A percentile compares a stretch with the other conserved stretches of the same genome.
These are phyloP conservation scores for Viola pubescens DNA, from an alignment of 441 rosid genomes.

Conservation along the genomic window DNA sequence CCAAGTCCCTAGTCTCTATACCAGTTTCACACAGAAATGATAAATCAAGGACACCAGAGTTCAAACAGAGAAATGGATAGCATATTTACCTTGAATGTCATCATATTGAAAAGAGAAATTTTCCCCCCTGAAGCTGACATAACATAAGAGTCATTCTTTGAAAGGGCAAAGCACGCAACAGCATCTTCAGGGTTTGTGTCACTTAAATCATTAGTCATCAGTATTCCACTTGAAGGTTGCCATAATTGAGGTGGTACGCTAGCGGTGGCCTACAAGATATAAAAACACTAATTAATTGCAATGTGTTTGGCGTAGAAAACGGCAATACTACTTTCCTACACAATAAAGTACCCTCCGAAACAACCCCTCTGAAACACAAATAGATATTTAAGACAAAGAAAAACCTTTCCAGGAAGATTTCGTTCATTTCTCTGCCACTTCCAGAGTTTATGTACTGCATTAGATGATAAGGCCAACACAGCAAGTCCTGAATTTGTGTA, in stretches of 20 bases:
- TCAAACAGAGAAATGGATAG: slow-evolving; percentile 1
- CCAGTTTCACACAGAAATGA: slow-evolving; percentile 3
- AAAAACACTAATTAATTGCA: slow-evolving; percentile 12
- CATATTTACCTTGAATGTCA: slow-evolving; percentile 64
- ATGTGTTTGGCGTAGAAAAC: slow-evolving; percentile 10
- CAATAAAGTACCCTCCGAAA: not conserved
- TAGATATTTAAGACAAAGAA: not conserved
- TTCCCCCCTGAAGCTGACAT: slow-evolving; percentile 86
- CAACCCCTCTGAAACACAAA: not conserved
- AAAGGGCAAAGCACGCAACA: slow-evolving; percentile 77
- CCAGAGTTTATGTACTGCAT: slow-evolving; percentile 87
- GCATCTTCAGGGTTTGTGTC: slow-evolving; percentile 70
- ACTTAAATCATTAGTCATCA: slow-evolving; percentile 62
- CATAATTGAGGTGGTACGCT: slow-evolving; percentile 55
- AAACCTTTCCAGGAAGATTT: slow-evolving; percentile 43
- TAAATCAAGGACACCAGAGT: not conserved
- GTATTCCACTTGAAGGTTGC: slow-evolving; percentile 69
- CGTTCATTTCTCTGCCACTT: slow-evolving; percentile 73
- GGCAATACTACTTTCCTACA: slow-evolving; percentile 2
- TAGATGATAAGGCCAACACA: slow-evolving; percentile 65
- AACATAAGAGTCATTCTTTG: slow-evolving; percentile 81
- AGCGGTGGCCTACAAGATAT: slow-evolving; percentile 49
- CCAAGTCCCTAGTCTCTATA: slow-evolving; percentile 1
- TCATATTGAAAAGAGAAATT: slow-evolving; percentile 76
- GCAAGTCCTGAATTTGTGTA: slow-evolving; percentile 68